phyloP scores from a whole-genome alignment of 371 early-diverging fungal species.

The Saksenaea vasiformis region DNA sequence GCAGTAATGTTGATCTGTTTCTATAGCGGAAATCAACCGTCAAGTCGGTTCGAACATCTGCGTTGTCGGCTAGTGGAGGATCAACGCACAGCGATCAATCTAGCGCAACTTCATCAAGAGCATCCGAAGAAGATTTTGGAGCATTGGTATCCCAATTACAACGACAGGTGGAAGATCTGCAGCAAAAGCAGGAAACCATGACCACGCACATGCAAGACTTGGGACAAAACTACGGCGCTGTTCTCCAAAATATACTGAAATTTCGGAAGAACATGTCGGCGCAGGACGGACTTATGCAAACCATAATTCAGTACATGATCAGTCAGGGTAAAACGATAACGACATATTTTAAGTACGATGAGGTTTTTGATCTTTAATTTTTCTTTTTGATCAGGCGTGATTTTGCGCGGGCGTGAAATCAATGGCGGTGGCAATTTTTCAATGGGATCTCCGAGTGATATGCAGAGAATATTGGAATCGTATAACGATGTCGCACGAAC shows the following conservation, averaged over 20 bases:
- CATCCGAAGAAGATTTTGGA: slow-evolving; percentile 22
- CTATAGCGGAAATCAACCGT: slow-evolving; percentile 8
- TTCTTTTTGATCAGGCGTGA: background rate
- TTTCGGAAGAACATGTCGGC: slow-evolving; percentile 56
- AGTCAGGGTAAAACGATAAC: slow-evolving; percentile 1
- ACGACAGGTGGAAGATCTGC: slow-evolving; percentile 44
- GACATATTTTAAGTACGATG: background rate
- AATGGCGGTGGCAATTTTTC: background rate
- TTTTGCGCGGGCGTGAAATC: slow-evolving; percentile 6
- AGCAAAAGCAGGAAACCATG: slow-evolving; percentile 36
- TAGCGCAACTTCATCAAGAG: background rate
- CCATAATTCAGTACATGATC: slow-evolving; percentile 55
- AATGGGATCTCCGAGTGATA: background rate
- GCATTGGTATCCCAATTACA: slow-evolving; percentile 36
- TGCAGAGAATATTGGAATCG: slow-evolving; percentile 10
- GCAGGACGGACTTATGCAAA: slow-evolving; percentile 60
- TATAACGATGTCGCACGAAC: slow-evolving; percentile 13
- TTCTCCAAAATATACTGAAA: slow-evolving; percentile 56
- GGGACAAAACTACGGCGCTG: slow-evolving; percentile 51
- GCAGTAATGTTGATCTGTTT: background rate
- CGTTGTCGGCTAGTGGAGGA: slow-evolving; percentile 4
- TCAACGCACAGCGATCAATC: background rate
- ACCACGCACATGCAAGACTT: slow-evolving; percentile 34
- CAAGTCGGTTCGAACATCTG: background rate
- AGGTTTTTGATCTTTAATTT: background rate